Base-by-base conservation (phyloP, 2,329 filamentous ascomycete species). In the Incumbomyces lentus region DNA sequence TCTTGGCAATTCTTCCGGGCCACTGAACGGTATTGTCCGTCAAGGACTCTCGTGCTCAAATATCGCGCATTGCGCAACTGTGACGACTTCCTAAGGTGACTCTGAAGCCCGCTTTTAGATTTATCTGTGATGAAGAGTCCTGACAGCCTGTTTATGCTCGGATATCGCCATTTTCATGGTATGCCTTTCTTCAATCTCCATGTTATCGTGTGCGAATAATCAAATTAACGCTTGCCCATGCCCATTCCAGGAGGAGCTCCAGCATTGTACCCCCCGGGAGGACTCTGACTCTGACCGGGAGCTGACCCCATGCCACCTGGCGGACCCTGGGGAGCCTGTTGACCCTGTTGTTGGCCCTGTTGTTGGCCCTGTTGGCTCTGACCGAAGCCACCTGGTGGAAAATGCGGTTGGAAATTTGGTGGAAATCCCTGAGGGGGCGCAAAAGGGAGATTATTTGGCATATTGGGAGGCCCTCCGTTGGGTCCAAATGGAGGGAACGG, bases 401-500 rank as follows among this genome's bases (percentile, higher is more conserved):
- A 61, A 6, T 61, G 62, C 2, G 60, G 55, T 40, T 70, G 71
- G 57, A 76, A 75, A 49, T 73, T 72, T 6, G 75, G 72, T 34
- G 73, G 72, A 49, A 73, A 60, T n/a, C 65, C 68, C 18, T 67
- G 68, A 4, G 66, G 65, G 19, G 64, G 68, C 39, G 68, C 69
- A 39, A 70, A 68, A 11, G 69, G 70, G 47, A 71, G 53, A 36
- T 63, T 65, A 30, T 60, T 62, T 35, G 62, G 60, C 33, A 65
- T 61, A 19, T 62, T 61, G 38, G 68, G 67, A 13, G 66, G 64
- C 19, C 50, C 62, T 55, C 55, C 68, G 10, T 67, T 69, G 6
- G 73, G 73, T 3, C 74, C 74, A 51, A 78, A 73, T 34, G 68
- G 74, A 40, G 68, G 68, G 44, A 64, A 61, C 1, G 61, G 61